These are phyloP conservation scores for Xylariaceae sp. DNA, from an alignment of 2,329 filamentous ascomycete species.

Conservation along the genomic window DNA sequence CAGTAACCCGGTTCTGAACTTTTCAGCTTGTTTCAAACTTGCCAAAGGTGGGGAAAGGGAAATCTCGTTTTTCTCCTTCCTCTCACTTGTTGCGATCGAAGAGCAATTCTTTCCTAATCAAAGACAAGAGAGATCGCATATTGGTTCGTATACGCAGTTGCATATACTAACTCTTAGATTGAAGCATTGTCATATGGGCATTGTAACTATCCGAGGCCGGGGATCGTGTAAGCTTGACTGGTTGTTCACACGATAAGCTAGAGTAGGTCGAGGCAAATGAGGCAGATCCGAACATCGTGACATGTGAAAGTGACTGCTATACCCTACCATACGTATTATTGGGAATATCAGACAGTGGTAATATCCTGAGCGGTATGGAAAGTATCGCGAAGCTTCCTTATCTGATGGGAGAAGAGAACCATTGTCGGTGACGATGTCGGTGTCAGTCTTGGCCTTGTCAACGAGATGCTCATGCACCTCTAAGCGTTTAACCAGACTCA, in stretches of 20 bases:
- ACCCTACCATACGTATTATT: background rate
- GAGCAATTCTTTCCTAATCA: no score
- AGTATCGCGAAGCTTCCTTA: no score
- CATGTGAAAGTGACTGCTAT: no score
- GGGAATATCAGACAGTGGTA: background rate
- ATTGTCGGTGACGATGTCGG: background rate
- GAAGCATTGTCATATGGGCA: no score
- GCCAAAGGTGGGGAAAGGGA: background rate
- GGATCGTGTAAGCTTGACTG: no score
- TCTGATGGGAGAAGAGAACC: background rate
- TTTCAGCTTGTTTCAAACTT: background rate
- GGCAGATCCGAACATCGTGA: no score
- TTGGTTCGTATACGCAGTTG: background rate
- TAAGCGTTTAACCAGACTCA: background rate
- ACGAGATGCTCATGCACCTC: background rate
- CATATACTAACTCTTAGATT: background rate
- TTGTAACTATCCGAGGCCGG: no score
- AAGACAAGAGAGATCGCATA: no score
- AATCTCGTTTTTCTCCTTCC: no score
- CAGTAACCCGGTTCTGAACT: conserved; percentile 12
- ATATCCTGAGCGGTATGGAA: background rate
- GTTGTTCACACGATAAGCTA: no score
- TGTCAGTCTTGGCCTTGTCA: background rate
- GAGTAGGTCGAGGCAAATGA: no score
- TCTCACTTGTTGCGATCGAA: no score